Conservation (phyloP, 495 filamentous ascomycete genomes). For the Neurospora hispaniola region DNA sequence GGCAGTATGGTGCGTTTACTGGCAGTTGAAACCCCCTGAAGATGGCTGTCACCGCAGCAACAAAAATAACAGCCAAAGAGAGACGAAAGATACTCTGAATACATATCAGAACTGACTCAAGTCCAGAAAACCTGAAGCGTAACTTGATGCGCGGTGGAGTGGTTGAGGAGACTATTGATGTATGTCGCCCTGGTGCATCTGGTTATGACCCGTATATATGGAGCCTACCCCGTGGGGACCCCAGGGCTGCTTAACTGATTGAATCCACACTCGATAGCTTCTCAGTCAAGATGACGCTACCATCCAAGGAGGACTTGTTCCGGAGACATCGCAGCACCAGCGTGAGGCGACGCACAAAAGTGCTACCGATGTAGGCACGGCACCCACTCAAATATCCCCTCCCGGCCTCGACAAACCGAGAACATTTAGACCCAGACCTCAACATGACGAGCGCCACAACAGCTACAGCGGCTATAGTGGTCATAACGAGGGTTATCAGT, state of each 20-base stretch:
- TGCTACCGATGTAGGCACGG: conserved; percentile 13
- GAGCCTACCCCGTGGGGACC: neutral
- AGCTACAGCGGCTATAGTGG: conserved; percentile 1
- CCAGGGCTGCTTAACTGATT: conserved; percentile 10
- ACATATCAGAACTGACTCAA: neutral
- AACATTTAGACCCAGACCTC: neutral
- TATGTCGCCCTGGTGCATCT: conserved; percentile 19
- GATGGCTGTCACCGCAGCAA: neutral
- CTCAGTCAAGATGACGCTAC: conserved; percentile 39
- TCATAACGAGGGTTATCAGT: neutral
- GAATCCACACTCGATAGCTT: conserved; percentile 25
- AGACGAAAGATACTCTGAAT: neutral
- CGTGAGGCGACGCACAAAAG: conserved; percentile 16
- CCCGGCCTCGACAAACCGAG: conserved; percentile 1
- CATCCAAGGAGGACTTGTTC: conserved; percentile 9
- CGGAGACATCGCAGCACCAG: conserved; percentile 9
- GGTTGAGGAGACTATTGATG: conserved; percentile 48
- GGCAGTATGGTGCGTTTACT: conserved; percentile 25
- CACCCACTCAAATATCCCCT: conserved; percentile 1
- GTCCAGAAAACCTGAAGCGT: conserved; percentile 47
- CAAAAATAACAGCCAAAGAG: neutral
- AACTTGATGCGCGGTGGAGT: conserved; percentile 56
- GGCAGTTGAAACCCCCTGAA: neutral
- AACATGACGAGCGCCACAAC: neutral
- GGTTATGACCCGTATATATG: neutral